A percentile compares a stretch with the other conserved stretches of the same genome.
Evolutionary conservation across 1,139 yeast genomes (phyloP).

Genomic region (Suhomyces chickasaworum): DNA sequence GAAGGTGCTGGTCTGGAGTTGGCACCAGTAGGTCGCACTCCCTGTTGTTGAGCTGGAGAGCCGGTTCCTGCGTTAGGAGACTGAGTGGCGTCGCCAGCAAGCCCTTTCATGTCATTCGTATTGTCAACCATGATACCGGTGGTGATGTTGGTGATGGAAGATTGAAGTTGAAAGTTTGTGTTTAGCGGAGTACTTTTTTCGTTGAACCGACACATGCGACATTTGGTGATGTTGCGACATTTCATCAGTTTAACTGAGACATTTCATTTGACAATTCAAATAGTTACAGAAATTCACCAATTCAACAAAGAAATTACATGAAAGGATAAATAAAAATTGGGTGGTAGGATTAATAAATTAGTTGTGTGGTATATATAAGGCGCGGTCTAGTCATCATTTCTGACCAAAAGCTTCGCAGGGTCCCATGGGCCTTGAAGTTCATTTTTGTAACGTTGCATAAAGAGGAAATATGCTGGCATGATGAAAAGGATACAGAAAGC

Average conservation of each 20-base stretch:
- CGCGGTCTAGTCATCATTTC: neutral
- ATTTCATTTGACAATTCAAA: no score
- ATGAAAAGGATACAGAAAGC: constrained; percentile 54
- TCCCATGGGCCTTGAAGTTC: constrained; percentile 96
- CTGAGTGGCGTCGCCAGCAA: constrained; percentile 2
- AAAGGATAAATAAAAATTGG: no score
- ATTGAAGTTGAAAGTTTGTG: constrained; percentile 1
- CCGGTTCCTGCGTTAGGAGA: constrained; percentile 10
- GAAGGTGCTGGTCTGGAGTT: constrained; percentile 16
- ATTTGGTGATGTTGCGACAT: constrained; percentile 7
- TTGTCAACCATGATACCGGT: constrained; percentile 6
- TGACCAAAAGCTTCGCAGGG: constrained; percentile 64
- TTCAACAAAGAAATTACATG: no score
- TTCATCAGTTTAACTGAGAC: no score
- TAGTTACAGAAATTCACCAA: no score
- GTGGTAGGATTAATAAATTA: no score
- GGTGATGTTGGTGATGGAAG: neutral
- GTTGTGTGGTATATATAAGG: no score
- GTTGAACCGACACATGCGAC: constrained; percentile 8
- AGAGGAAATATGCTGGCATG: constrained; percentile 71
- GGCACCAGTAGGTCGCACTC: constrained; percentile 9
- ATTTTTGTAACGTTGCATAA: constrained; percentile 77
- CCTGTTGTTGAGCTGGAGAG: constrained; percentile 11
- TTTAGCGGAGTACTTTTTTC: constrained; percentile 5
- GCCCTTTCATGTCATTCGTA: constrained; percentile 7